Conservation (phyloP, 805 yeast species). For the Saccharomycopsis fibuligera region DNA sequence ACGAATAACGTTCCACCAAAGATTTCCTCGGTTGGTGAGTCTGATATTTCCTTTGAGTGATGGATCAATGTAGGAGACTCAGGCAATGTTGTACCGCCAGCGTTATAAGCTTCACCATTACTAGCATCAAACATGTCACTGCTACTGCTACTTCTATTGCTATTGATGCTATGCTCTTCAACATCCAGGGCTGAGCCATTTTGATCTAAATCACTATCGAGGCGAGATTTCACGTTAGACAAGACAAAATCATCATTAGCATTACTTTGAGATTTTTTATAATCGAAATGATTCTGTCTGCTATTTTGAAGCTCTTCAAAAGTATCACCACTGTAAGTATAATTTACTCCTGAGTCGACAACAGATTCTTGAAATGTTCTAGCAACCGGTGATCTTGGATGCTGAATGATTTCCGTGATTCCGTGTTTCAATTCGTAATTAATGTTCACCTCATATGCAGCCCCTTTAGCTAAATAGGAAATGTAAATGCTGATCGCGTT, state of each 20-base stretch:
- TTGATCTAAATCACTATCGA: not conserved
- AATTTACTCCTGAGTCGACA: not conserved
- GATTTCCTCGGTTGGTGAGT: conserved; percentile 30
- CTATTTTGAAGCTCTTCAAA: not conserved
- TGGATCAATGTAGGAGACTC: conserved; percentile 12
- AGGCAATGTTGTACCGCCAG: not conserved
- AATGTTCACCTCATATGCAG: conserved; percentile 68
- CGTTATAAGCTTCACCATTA: not conserved
- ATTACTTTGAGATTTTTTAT: not conserved
- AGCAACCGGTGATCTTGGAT: conserved; percentile 32
- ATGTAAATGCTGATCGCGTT: conserved; percentile 60
- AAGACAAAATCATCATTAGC: not conserved
- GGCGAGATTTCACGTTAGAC: conserved; percentile 1
- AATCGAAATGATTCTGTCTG: too few relatives aligned
- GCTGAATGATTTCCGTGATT: conserved; percentile 35
- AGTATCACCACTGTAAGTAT: not conserved
- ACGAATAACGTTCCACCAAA: conserved; percentile 31
- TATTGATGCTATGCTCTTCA: not conserved
- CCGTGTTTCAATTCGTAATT: conserved; percentile 44
- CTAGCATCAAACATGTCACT: not conserved
- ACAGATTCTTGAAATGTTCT: conserved; percentile 15
- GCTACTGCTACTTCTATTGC: not conserved
- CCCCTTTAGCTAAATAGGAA: conserved; percentile 55
- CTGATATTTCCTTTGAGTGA: not conserved
- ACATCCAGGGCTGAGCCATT: too few relatives aligned